Base-by-base conservation (phyloP, 2,329 filamentous ascomycete species). In the Aspergillus pseudoglaucus region DNA sequence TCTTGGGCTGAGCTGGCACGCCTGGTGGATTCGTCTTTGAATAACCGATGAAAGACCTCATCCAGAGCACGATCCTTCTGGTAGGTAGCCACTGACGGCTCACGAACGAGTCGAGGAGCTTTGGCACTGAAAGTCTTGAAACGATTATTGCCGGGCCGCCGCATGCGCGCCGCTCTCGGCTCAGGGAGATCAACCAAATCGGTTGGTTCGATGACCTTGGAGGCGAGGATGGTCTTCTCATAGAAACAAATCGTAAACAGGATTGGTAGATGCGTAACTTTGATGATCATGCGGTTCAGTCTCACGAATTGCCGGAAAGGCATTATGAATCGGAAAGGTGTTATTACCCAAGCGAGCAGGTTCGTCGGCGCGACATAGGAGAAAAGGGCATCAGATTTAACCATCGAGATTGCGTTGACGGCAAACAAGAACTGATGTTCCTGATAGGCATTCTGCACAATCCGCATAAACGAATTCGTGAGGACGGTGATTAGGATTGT, bases 331-430 rank as follows among this genome's bases (percentile, higher is more conserved):
- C 90, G 81, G 40, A 94, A 67, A 0, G 91, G 91, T 59, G 90
- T 90, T 23, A 95, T 74, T 0, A 91, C 64, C 91, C 90, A 97
- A 1, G 88, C 90, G 53, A 96, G 79, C 25, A 96, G 86, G 63
- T 97, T 97, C 12, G 87, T 85, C 0, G 91, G 91, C 1, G 91
- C 87, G 51, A 96, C 81, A 64, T 96, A 96, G 3, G 89, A 94
- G 73, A 97, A 97, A 0, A 96, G 75, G 0, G 90, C 87, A 65
- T 97, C 91, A n/a, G 93, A 95, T 68, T 96, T 97, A 55, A 96
- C 91, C 88, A 95, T 94, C 4, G 89, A 94, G 44, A 96, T 95
- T 4, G 91, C 94, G 63, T 96, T 97, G 66, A 97, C 90, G 0
- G 91, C 91, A 62, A 97, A 96, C 2, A 96, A 71, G 63, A 95